phyloP scores from a whole-genome alignment of 2,329 filamentous ascomycete species.

The Rhexocercosporidium sp. region DNA sequence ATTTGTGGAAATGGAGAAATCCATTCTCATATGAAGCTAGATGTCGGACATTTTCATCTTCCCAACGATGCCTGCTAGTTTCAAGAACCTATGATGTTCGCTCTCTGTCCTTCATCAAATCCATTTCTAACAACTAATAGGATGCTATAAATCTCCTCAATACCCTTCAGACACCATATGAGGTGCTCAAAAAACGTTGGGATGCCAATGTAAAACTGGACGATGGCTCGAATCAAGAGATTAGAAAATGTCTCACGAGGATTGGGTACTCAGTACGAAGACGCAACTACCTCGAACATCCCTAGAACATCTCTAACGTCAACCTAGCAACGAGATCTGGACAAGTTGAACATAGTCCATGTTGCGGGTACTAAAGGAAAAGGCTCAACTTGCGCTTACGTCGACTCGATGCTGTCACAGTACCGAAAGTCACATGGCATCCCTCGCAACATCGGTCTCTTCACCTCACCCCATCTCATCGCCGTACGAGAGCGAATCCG shows the following conservation, averaged over 20 bases:
- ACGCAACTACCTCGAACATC: conserved; percentile 10
- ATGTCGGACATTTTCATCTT: neutral
- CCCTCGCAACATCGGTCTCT: conserved; percentile 57
- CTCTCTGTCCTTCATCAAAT: neutral
- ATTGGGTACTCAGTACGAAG: conserved; percentile 71
- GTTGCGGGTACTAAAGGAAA: conserved; percentile 81
- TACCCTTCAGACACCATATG: conserved; percentile 86
- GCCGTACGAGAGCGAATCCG: conserved; percentile 71
- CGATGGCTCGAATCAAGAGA: conserved; percentile 74
- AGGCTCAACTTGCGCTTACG: conserved; percentile 73
- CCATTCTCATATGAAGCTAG: neutral
- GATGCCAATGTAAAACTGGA: conserved; percentile 77
- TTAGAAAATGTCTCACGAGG: conserved; percentile 76
- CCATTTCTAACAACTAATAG: conserved; percentile 50
- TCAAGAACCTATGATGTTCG: conserved; percentile 30
- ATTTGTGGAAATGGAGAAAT: neutral
- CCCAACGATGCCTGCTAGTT: conserved; percentile 10
- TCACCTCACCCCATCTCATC: conserved; percentile 72
- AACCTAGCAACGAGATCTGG: conserved; percentile 45
- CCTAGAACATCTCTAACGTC: neutral
- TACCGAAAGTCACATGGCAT: conserved; percentile 47
- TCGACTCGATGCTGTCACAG: conserved; percentile 63
- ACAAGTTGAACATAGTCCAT: conserved; percentile 70
- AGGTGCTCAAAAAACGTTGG: conserved; percentile 77
- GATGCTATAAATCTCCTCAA: conserved; percentile 88